Evolutionary conservation across 768 basidiomycete genomes (phyloP).

Genomic region (Suillus ampliporus): DNA sequence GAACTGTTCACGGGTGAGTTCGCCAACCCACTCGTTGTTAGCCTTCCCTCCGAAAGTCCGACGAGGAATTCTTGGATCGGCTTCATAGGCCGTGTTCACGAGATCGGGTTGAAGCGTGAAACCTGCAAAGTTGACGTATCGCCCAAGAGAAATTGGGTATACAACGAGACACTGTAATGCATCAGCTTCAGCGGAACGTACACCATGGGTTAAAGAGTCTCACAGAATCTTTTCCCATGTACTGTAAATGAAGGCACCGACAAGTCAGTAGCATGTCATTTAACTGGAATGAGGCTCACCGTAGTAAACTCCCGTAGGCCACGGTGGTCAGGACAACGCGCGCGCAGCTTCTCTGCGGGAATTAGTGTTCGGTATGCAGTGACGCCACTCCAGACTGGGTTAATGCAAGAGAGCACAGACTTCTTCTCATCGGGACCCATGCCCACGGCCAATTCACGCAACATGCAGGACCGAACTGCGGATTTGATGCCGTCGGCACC

Average conservation of each 20-base stretch:
- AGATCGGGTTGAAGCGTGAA: slow-evolving; percentile 56
- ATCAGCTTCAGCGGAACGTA: background rate
- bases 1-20: slow-evolving; percentile 52
- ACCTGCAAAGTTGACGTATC: slow-evolving; percentile 66
- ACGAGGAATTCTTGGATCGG: slow-evolving; percentile 19
- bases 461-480: slow-evolving; percentile 45
- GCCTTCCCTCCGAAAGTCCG: slow-evolving; percentile 22
- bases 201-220: slow-evolving; percentile 19
- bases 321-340: slow-evolving; percentile 51
- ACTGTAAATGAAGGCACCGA: slow-evolving; percentile 42
- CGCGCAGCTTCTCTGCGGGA: slow-evolving; percentile 51
- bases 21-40: slow-evolving; percentile 57
- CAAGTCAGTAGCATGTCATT: slow-evolving; percentile 3
- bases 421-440: slow-evolving; percentile 46
- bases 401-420: slow-evolving; percentile 47
- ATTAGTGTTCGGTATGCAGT: slow-evolving; percentile 67
- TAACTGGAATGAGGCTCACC: slow-evolving; percentile 37
- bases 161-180: slow-evolving; percentile 58
- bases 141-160: slow-evolving; percentile 65
- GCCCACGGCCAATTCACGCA: slow-evolving; percentile 37
- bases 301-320: slow-evolving; percentile 52
- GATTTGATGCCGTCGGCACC: slow-evolving; percentile 77
- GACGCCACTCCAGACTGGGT: slow-evolving; percentile 64
- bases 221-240: slow-evolving; percentile 58
- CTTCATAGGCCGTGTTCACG: slow-evolving; percentile 50